phyloP scores from a whole-genome alignment of 208 protist genomes.

The Wallacemonas sp. region DNA sequence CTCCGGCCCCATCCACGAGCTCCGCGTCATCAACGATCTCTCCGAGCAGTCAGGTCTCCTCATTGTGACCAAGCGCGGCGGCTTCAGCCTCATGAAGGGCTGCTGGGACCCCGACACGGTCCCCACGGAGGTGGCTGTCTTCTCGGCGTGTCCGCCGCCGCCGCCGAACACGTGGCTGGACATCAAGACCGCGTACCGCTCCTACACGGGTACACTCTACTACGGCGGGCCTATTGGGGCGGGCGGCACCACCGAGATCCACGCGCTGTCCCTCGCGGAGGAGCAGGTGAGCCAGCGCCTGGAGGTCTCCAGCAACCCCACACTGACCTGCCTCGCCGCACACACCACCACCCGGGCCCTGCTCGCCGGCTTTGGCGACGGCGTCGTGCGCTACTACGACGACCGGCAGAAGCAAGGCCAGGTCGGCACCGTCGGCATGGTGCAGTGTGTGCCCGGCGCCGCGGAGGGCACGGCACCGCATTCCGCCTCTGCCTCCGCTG shows the following conservation, averaged over 20 bases:
- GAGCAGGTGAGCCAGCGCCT: constrained; percentile 85
- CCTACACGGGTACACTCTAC: constrained; percentile 71
- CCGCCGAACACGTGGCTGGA: constrained; percentile 58
- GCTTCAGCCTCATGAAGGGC: constrained; percentile 74
- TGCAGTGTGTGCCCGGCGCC: constrained; percentile 30
- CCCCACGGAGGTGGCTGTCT: constrained; percentile 71
- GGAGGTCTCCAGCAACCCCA: constrained; percentile 66
- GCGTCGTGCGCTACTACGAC: constrained; percentile 87
- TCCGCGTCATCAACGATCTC: constrained; percentile 84
- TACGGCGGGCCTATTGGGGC: constrained; percentile 80
- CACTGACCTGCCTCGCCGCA: constrained; percentile 62
- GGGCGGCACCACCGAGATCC: constrained; percentile 67
- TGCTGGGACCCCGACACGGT: constrained; percentile 55
- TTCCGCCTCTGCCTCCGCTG: too few species aligned
- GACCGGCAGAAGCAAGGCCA: constrained; percentile 78
- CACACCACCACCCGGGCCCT: constrained; percentile 76
- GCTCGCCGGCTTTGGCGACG: constrained; percentile 79
- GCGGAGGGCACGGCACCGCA: not conserved
- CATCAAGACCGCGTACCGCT: constrained; percentile 76
- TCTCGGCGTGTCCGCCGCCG: constrained; percentile 71
- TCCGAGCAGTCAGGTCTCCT: constrained; percentile 84
- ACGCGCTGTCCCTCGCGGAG: constrained; percentile 74
- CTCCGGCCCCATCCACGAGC: constrained; percentile 61
- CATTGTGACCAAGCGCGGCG: constrained; percentile 72
- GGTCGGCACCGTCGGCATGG: constrained; percentile 66